Evolutionary conservation across 306 rosid genomes (phyloP).

Genomic region (Inga leiocalycina): DNA sequence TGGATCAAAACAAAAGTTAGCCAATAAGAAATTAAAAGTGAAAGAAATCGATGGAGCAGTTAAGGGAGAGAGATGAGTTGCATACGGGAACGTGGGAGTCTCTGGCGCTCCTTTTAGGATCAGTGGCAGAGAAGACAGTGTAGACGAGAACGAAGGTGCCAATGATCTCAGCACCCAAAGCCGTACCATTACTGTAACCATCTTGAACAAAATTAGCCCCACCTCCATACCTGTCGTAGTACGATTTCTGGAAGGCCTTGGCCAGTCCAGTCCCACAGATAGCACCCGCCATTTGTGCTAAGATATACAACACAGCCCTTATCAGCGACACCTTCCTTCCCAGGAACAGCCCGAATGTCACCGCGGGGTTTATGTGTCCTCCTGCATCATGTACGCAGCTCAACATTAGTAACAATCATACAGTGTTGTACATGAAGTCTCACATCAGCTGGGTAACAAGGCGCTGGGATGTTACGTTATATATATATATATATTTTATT

Average conservation of each 20-base stretch:
- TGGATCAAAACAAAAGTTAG: not conserved
- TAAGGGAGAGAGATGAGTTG: too few species aligned
- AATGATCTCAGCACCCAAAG: conserved; percentile 90
- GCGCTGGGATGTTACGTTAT: too few species aligned
- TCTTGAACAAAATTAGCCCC: conserved; percentile 54
- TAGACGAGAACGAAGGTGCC: conserved; percentile 96
- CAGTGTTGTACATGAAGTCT: not conserved
- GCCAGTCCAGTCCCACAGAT: conserved; percentile 78
- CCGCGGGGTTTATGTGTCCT: conserved; percentile 94
- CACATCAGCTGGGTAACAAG: too few species aligned
- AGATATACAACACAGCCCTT: conserved; percentile 72
- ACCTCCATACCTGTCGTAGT: conserved; percentile 53
- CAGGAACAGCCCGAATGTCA: conserved; percentile 80
- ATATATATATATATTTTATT: too few species aligned
- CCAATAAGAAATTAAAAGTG: not conserved
- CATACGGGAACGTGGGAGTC: conserved; percentile 95
- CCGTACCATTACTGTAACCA: conserved; percentile 79
- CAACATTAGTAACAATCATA: not conserved
- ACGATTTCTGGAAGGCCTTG: conserved; percentile 71
- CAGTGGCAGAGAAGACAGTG: conserved; percentile 98
- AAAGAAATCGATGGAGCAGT: not conserved
- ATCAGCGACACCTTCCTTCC: conserved; percentile 76
- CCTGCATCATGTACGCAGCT: conserved; percentile 43
- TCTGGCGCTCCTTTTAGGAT: conserved; percentile 88
- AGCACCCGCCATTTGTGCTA: conserved; percentile 79